phyloP scores from a whole-genome alignment of 768 basidiomycete genomes.

The Terana coerulea region DNA sequence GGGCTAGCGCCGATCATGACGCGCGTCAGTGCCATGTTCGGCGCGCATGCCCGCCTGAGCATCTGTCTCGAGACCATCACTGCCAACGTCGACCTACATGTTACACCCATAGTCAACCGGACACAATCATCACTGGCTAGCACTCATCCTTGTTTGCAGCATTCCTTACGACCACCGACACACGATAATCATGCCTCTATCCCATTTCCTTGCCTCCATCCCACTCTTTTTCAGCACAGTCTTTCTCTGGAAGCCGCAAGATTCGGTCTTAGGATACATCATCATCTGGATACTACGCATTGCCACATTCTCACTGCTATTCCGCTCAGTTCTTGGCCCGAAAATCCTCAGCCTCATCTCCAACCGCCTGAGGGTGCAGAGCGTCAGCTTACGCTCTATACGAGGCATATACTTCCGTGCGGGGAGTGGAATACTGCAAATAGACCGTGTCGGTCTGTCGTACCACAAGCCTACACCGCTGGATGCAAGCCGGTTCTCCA shows the following conservation, averaged over 20 bases:
- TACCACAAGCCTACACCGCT: conserved; percentile 51
- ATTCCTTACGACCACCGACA: too few species aligned
- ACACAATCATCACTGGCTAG: too few species aligned
- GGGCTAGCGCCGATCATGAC: too few species aligned
- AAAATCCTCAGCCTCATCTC: conserved; percentile 58
- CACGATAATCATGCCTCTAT: conserved; percentile 1
- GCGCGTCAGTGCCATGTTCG: too few species aligned
- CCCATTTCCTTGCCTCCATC: conserved; percentile 3
- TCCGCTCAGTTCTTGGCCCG: conserved; percentile 66
- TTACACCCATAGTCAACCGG: too few species aligned
- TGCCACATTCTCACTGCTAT: conserved; percentile 50
- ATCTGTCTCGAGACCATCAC: too few species aligned
- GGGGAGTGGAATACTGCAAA: conserved; percentile 48
- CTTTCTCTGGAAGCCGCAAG: conserved; percentile 16
- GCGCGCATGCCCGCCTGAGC: too few species aligned
- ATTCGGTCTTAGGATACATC: conserved; percentile 33
- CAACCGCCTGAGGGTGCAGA: conserved; percentile 59
- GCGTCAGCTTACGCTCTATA: conserved; percentile 73
- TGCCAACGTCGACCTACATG: too few species aligned
- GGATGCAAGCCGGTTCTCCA: conserved; percentile 51
- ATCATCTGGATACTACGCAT: conserved; percentile 50
- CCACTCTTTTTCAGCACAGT: conserved; percentile 20
- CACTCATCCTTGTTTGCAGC: too few species aligned
- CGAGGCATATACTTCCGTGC: conserved; percentile 68
- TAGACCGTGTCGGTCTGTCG: conserved; percentile 64